These are phyloP conservation scores for Mycena olivaceomarginata DNA, from an alignment of 768 basidiomycete species.

Conservation along the genomic window DNA sequence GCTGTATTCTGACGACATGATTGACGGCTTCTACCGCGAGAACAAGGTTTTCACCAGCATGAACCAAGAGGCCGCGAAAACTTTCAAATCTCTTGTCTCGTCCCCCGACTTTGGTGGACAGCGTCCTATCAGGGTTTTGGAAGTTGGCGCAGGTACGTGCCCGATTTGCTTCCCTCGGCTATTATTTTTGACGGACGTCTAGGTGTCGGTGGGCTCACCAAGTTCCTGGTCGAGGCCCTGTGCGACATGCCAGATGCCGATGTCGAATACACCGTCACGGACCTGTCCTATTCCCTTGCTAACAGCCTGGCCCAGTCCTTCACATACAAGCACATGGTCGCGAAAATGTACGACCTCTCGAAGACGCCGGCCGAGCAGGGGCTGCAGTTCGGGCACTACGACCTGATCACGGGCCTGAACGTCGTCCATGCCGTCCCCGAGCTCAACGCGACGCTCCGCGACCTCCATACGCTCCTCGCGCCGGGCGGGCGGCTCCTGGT, in stretches of 20 bases:
- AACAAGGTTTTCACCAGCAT: constrained; percentile 35
- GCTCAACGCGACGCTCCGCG: constrained; percentile 27
- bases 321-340: constrained; percentile 33
- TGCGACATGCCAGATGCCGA: constrained; percentile 38
- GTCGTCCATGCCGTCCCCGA: constrained; percentile 33
- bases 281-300: constrained; percentile 25
- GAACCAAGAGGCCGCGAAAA: constrained; percentile 35
- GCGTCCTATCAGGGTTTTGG: constrained; percentile 34
- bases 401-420: constrained; percentile 31
- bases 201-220: constrained; percentile 38
- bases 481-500: constrained; percentile 28
- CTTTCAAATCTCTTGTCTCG: constrained; percentile 36
- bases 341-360: constrained; percentile 36
- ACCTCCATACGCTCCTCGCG: constrained; percentile 30
- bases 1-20: constrained; percentile 35
- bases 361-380: constrained; percentile 35
- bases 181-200: background rate
- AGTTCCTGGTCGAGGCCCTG: constrained; percentile 37
- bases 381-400: constrained; percentile 33
- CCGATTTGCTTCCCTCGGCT: background rate
- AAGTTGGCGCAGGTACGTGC: constrained; percentile 31
- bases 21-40: constrained; percentile 35
- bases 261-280: constrained; percentile 39
- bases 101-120: constrained; percentile 34
- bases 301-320: constrained; percentile 29